phyloP scores from a whole-genome alignment of 441 rosid species.

The Flueggea neowawraea region DNA sequence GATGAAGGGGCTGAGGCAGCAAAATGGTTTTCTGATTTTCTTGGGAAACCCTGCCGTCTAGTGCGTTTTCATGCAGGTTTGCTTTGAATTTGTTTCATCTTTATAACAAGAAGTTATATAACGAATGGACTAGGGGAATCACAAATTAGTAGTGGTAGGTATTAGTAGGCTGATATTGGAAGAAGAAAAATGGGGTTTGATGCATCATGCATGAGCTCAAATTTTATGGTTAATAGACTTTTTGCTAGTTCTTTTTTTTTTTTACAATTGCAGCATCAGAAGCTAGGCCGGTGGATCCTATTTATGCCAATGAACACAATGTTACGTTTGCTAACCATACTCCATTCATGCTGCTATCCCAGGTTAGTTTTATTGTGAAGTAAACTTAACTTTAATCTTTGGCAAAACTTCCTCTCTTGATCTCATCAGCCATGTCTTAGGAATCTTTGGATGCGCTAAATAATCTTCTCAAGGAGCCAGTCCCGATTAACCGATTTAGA shows the following conservation, averaged over 20 bases:
- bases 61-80: conserved; percentile 82
- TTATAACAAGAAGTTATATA: neutral
- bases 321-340: conserved; percentile 64
- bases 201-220: neutral
- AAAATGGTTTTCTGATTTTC: conserved; percentile 63
- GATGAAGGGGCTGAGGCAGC: conserved; percentile 91
- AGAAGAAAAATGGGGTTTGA: too few relatives aligned
- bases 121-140: too few relatives aligned
- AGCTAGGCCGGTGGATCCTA: conserved; percentile 72
- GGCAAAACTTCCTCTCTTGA: neutral
- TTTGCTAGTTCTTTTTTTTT: neutral
- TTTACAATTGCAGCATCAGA: conserved; percentile 46
- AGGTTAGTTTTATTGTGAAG: conserved; percentile 38
- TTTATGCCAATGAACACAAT: conserved; percentile 61
- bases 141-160: neutral
- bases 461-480: conserved; percentile 62
- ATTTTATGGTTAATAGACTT: neutral
- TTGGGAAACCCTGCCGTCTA: conserved; percentile 75
- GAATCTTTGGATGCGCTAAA: conserved; percentile 81
- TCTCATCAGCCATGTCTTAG: conserved; percentile 28
- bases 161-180: neutral
- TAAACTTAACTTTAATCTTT: neutral
- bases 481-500: conserved; percentile 82
- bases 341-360: conserved; percentile 76
- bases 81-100: conserved; percentile 10